Evolutionary conservation across 2,329 filamentous ascomycete genomes (phyloP).

Genomic region (Ascochyta koolunga): DNA sequence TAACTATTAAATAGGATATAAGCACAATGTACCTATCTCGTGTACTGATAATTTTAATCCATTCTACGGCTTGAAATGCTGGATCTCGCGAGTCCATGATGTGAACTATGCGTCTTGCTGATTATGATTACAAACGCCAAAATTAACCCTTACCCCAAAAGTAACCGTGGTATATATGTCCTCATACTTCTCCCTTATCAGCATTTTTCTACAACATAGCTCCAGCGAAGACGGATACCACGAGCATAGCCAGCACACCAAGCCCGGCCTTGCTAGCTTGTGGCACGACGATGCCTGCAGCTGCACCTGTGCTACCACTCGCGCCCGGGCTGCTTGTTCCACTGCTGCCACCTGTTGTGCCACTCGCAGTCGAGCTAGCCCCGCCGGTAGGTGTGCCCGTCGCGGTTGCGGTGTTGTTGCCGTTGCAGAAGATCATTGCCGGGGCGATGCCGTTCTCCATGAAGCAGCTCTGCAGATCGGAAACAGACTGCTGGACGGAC

Average conservation of each 20-base stretch:
- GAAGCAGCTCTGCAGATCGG: constrained; percentile 37
- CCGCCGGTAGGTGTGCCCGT: constrained; percentile 28
- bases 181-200: not conserved
- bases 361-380: constrained; percentile 17
- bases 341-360: constrained; percentile 9
- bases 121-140: not conserved
- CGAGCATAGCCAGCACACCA: constrained; percentile 36
- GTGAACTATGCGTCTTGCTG: not conserved
- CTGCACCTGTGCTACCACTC: constrained; percentile 23
- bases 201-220: constrained; percentile 28
- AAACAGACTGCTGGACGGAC: constrained; percentile 32
- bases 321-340: constrained; percentile 9
- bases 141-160: not conserved
- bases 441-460: constrained; percentile 33
- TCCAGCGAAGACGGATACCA: constrained; percentile 36
- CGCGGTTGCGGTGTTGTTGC: constrained; percentile 34
- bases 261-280: constrained; percentile 38
- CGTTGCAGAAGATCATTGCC: constrained; percentile 32
- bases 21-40: not conserved
- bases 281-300: constrained; percentile 14
- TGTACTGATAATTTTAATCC: not conserved
- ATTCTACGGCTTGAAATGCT: not conserved
- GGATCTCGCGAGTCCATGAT: not conserved
- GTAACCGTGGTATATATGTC: not conserved
- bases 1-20: not conserved